These are phyloP conservation scores for Leccinellum luteum DNA, from an alignment of 768 basidiomycete species.

Conservation along the genomic window DNA sequence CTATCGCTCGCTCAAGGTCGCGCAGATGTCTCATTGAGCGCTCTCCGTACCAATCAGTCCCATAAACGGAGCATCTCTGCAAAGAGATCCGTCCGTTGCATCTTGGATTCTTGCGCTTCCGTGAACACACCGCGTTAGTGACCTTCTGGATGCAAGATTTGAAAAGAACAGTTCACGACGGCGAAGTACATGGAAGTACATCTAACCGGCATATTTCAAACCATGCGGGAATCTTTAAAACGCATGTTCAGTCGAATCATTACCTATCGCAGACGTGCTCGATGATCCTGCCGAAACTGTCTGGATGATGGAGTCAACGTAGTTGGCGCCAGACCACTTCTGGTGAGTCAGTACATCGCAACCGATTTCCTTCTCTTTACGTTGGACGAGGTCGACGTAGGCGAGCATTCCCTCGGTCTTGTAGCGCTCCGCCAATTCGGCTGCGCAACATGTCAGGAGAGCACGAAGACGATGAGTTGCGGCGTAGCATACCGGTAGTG, in stretches of 20 bases:
- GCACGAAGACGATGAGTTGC: not conserved
- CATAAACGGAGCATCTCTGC: constrained; percentile 3
- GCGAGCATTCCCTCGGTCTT: constrained; percentile 91
- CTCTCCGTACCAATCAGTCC: not conserved
- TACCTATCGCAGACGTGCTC: constrained; percentile 78
- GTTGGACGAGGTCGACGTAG: constrained; percentile 85
- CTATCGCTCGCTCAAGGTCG: not conserved
- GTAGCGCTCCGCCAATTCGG: constrained; percentile 76
- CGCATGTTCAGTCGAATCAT: constrained; percentile 85
- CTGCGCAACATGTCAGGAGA: constrained; percentile 33
- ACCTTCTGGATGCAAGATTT: constrained; percentile 3
- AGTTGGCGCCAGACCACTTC: constrained; percentile 95
- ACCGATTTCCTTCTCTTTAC: constrained; percentile 84
- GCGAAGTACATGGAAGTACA: not conserved
- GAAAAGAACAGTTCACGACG: not conserved
- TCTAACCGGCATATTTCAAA: constrained; percentile 3
- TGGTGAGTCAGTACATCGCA: constrained; percentile 92
- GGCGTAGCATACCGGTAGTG: constrained; percentile 60
- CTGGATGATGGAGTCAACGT: constrained; percentile 82
- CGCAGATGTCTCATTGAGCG: not conserved
- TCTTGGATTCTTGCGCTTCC: constrained; percentile 4
- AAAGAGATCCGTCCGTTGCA: constrained; percentile 12
- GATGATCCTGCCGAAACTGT: constrained; percentile 87
- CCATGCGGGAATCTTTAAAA: constrained; percentile 45
- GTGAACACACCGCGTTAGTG: not conserved